phyloP scores from a whole-genome alignment of 202 grass and related monocot species.

The Tripidium arundinaceum region DNA sequence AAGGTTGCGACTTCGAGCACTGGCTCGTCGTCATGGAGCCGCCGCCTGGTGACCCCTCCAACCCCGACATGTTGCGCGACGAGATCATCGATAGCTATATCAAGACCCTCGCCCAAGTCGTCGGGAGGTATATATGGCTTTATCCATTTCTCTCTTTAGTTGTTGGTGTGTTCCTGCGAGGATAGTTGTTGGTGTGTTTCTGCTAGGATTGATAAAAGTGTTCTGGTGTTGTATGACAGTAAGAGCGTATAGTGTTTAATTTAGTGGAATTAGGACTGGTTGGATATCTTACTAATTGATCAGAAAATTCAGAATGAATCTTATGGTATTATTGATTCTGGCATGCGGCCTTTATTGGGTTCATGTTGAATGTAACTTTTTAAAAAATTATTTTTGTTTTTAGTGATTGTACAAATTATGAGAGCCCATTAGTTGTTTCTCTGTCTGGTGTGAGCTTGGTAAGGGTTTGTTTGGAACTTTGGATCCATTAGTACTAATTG shows the following conservation, averaged over 20 bases:
- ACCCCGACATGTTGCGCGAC: constrained; percentile 39
- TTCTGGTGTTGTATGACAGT: too few relatives aligned
- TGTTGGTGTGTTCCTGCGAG: not conserved
- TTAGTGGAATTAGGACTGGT: too few relatives aligned
- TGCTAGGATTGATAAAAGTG: not conserved
- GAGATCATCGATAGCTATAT: constrained; percentile 65
- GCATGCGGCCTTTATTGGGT: not conserved
- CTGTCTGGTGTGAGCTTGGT: not conserved
- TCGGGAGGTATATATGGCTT: constrained; percentile 38
- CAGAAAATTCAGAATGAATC: too few relatives aligned
- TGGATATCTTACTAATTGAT: too few relatives aligned
- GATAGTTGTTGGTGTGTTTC: not conserved
- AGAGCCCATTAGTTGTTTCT: not conserved
- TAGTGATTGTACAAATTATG: not conserved
- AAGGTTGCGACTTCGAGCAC: constrained; percentile 77
- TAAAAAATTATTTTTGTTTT: not conserved
- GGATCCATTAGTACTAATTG: not conserved
- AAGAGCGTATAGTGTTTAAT: too few relatives aligned
- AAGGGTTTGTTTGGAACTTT: not conserved
- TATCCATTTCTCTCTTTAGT: constrained; percentile 4
- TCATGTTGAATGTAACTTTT: not conserved
- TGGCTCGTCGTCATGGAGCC: constrained; percentile 73
- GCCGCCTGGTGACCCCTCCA: constrained; percentile 36
- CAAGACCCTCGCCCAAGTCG: constrained; percentile 52
- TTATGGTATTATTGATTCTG: too few relatives aligned